Conservation (phyloP, 2,329 filamentous ascomycete genomes). For the Pseudodiploospora longispora region DNA sequence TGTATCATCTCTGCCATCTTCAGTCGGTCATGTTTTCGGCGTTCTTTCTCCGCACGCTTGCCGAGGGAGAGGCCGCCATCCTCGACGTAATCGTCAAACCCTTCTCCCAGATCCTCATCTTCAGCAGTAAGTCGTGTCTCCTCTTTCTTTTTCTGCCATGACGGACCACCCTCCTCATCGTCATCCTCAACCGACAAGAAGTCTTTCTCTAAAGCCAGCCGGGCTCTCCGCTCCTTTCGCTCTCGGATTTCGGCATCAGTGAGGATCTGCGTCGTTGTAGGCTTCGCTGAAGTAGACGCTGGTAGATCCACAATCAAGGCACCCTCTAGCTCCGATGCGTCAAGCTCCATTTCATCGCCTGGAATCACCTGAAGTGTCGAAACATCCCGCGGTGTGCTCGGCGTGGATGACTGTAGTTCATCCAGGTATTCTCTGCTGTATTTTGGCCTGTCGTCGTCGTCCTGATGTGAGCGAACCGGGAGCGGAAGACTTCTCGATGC, state of each 20-base stretch:
- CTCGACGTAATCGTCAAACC: constrained; percentile 85
- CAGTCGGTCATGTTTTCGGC: constrained; percentile 54
- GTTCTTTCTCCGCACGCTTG: constrained; percentile 68
- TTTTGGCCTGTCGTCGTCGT: constrained; percentile 61
- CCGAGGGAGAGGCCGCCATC: constrained; percentile 75
- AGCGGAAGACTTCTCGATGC: constrained; percentile 44
- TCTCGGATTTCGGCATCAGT: constrained; percentile 80
- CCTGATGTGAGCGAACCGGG: constrained; percentile 39
- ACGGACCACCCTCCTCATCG: constrained; percentile 30
- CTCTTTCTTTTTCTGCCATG: constrained; percentile 47
- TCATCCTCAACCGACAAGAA: constrained; percentile 57
- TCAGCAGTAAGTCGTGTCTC: constrained; percentile 71
- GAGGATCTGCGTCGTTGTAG: constrained; percentile 51
- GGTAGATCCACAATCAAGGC: constrained; percentile 53
- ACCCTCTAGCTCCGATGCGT: constrained; percentile 53
- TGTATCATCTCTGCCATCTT: constrained; percentile 81
- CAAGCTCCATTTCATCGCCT: constrained; percentile 46
- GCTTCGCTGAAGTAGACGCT: constrained; percentile 21
- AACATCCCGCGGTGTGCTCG: constrained; percentile 66
- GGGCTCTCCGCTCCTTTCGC: constrained; percentile 82
- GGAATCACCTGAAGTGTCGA: constrained; percentile 35
- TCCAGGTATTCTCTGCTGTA: constrained; percentile 85
- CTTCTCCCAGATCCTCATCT: constrained; percentile 88
- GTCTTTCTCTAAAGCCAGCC: constrained; percentile 62
- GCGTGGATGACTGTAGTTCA: constrained; percentile 78